Percentiles rank a stretch among this genome's conserved stretches.
Conservation (phyloP, 1,139 yeast species). For the Candida sp. region DNA sequence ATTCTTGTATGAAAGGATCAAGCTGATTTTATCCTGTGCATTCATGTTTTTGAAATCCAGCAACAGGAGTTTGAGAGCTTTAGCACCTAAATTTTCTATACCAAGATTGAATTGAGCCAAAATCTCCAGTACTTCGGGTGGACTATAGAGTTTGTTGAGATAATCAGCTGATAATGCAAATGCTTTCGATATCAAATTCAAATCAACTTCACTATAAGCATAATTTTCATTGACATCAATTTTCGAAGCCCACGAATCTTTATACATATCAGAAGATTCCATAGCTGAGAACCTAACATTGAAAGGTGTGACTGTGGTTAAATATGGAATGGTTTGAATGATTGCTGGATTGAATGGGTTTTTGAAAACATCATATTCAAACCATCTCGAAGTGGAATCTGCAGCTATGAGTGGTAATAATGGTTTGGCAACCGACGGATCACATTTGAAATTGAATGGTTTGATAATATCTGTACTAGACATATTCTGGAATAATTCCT, state of each 20-base stretch:
- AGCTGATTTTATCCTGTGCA: not conserved
- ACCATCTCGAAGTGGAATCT: slow-evolving; percentile 47
- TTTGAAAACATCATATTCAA: slow-evolving; percentile 21
- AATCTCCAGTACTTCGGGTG: slow-evolving; percentile 8
- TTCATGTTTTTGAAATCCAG: not conserved
- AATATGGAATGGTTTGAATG: slow-evolving; percentile 54
- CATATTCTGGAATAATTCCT: slow-evolving; percentile 15
- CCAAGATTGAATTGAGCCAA: slow-evolving; percentile 6
- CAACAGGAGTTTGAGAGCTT: not conserved
- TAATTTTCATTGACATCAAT: slow-evolving; percentile 54
- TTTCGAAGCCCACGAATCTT: slow-evolving; percentile 45
- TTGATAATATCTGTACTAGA: slow-evolving; percentile 13
- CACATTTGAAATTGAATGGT: slow-evolving; percentile 30
- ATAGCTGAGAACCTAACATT: slow-evolving; percentile 39
- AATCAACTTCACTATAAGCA: slow-evolving; percentile 34
- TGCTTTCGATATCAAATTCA: slow-evolving; percentile 27
- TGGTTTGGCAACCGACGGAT: slow-evolving; percentile 37
- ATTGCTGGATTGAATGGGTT: slow-evolving; percentile 18
- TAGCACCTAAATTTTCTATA: not conserved
- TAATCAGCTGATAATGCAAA: slow-evolving; percentile 28
- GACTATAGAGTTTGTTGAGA: slow-evolving; percentile 23
- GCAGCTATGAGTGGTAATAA: slow-evolving; percentile 62
- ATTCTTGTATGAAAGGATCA: slow-evolving; percentile 1
- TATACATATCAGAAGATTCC: slow-evolving; percentile 24
- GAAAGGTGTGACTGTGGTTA: slow-evolving; percentile 47